Base-by-base conservation (phyloP, 2,329 filamentous ascomycete genomes). In the Ilyonectria destructans region DNA sequence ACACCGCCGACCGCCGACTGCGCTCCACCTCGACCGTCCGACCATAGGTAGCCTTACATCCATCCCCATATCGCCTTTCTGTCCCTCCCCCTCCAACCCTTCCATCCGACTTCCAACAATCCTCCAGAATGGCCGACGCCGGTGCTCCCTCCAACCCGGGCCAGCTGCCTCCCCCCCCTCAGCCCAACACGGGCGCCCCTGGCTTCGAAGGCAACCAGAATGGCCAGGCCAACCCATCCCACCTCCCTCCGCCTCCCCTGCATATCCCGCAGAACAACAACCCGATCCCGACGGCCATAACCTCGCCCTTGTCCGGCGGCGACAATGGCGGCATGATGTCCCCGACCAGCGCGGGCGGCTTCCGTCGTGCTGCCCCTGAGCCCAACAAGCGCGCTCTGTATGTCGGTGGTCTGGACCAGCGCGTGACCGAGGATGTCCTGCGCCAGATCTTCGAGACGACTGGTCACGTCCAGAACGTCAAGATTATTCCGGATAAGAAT, bases 401-500 rank as follows among this genome's bases (percentile, higher is more conserved):
- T 79, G 94, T 99, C 67, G 96, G 96, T 71, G 96, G 96, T 62
- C 86, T 99, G 75, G 96, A 99, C 81, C 94, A 95, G 77, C 90
- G 96, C 74, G 96, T 98, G 70, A 98, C 96, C 35, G 96, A 98
- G 83, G 96, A 98, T 80, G 94, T 98, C 64, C 84, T 98, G 81
- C 94, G 95, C 79, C 96, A 98, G 83, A 98, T 98, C 77, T 99
- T 99, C 79, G 96, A 99, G 87, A 99, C 96, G 7, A 98, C 95
- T 67, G 96, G 96, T 65, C 96, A 99, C 84, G 96, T 99, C 72
- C 93, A 97, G 84, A 98, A 94, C 79, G 96, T 99, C 80, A 99
- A 99, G 88, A 98, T 99, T 80, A 99, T 99, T 81, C 96, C 96
- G 59, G 96, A 99, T 87, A 99, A 99, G 89, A 99, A 98, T 84